A percentile compares a stretch with the other conserved stretches of the same genome.
phyloP scores from a whole-genome alignment of 306 rosid species.

The Sophora flavescens region DNA sequence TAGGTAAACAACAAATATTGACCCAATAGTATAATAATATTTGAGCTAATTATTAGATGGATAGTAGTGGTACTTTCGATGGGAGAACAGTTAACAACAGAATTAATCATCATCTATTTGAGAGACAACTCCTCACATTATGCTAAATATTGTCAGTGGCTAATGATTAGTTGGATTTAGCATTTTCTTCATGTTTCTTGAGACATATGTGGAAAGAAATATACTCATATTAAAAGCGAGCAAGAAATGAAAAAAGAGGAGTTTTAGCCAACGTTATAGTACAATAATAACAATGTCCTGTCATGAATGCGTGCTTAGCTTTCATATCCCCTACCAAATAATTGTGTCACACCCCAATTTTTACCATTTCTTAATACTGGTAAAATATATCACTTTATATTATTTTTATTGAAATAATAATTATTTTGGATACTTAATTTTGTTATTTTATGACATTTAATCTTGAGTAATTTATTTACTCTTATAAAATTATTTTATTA shows the following conservation, averaged over 20 bases:
- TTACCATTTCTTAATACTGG: no score
- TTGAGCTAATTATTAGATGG: slow-evolving; percentile 5
- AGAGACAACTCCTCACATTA: slow-evolving; percentile 47
- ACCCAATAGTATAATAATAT: slow-evolving; percentile 6
- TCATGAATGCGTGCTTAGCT: slow-evolving; percentile 51
- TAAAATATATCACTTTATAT: no score
- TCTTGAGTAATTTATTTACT: no score
- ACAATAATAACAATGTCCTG: slow-evolving; percentile 48
- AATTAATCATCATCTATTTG: slow-evolving; percentile 36
- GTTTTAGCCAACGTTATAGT: slow-evolving; percentile 40
- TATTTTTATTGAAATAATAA: no score
- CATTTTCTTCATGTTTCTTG: slow-evolving; percentile 40
- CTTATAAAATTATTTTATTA: no score
- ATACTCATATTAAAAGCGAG: not conserved
- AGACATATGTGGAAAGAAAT: slow-evolving; percentile 8
- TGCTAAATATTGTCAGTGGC: slow-evolving; percentile 30
- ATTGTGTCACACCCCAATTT: no score
- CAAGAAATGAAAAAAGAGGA: not conserved
- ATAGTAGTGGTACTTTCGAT: slow-evolving; percentile 33
- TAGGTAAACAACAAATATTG: not conserved
- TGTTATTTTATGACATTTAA: no score
- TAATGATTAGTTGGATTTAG: slow-evolving; percentile 55
- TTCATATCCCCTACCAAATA: slow-evolving; percentile 51
- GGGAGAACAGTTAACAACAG: slow-evolving; percentile 25
- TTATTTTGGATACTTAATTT: no score